Evolutionary conservation across 73 alveolate species (phyloP).

Genomic region (Stentor coeruleus): DNA sequence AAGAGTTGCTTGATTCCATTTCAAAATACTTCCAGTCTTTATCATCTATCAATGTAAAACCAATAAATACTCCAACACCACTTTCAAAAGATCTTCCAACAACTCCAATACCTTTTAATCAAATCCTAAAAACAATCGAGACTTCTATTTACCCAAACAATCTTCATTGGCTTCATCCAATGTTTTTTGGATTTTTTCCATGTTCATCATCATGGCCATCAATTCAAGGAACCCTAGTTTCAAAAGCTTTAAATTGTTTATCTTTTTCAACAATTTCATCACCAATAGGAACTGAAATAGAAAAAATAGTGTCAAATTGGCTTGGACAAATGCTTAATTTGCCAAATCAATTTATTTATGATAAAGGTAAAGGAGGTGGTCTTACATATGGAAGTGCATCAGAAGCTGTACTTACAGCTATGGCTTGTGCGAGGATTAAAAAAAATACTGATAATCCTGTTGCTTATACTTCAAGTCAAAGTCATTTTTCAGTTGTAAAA

Average conservation of each 20-base stretch:
- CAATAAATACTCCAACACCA: not conserved
- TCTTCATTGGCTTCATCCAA: conserved; percentile 35
- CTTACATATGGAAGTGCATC: conserved; percentile 9
- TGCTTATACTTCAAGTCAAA: conserved; percentile 28
- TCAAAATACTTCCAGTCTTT: no score
- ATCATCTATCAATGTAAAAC: not conserved
- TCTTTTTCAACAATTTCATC: conserved; percentile 30
- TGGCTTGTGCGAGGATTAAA: conserved; percentile 22
- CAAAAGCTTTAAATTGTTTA: not conserved
- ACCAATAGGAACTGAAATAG: conserved; percentile 26
- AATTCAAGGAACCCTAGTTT: conserved; percentile 16
- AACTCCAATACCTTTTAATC: not conserved
- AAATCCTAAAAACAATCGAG: conserved; percentile 3
- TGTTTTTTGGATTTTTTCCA: conserved; percentile 33
- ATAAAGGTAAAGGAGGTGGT: conserved; percentile 28
- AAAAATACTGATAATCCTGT: not conserved
- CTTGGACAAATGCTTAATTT: not conserved
- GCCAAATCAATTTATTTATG: conserved; percentile 15
- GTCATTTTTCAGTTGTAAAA: conserved; percentile 5
- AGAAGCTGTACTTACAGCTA: conserved; percentile 3
- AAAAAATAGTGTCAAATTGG: conserved; percentile 20
- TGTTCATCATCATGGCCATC: conserved; percentile 25
- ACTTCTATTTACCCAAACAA: not conserved
- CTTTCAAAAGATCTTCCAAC: not conserved
- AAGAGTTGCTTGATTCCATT: not conserved